These are phyloP conservation scores for Ophiostoma piceae DNA, from an alignment of 2,329 filamentous ascomycete genomes.

Conservation along the genomic window DNA sequence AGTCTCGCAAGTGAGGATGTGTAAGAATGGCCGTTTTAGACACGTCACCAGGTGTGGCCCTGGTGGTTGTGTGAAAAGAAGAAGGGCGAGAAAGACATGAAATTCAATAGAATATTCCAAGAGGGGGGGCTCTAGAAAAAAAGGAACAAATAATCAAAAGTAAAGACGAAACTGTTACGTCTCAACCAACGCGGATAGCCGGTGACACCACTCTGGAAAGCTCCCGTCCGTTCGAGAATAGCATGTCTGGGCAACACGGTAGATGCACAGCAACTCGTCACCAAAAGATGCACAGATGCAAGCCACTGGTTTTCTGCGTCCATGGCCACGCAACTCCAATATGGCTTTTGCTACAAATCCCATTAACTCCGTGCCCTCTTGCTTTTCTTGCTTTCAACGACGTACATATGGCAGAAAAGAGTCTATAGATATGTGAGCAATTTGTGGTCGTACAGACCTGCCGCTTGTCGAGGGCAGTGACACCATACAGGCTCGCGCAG, in stretches of 20 bases:
- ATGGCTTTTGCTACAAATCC: not conserved
- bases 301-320: not conserved
- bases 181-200: not conserved
- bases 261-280: not conserved
- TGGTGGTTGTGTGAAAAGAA: not conserved
- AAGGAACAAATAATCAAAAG: not conserved
- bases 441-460: not conserved
- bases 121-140: not conserved
- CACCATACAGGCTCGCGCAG: not conserved
- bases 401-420: no score
- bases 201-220: not conserved
- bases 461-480: not conserved
- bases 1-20: not conserved
- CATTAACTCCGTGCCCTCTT: not conserved
- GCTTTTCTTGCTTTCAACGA: no score
- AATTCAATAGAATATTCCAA: not conserved
- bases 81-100: not conserved
- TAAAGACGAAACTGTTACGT: not conserved
- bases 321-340: not conserved
- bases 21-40: not conserved
- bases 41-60: not conserved
- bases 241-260: not conserved
- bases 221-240: not conserved
- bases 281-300: not conserved
- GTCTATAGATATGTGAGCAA: not conserved